Base-by-base conservation (phyloP, 176 grass and related monocot genomes). In the Musa itinerans region DNA sequence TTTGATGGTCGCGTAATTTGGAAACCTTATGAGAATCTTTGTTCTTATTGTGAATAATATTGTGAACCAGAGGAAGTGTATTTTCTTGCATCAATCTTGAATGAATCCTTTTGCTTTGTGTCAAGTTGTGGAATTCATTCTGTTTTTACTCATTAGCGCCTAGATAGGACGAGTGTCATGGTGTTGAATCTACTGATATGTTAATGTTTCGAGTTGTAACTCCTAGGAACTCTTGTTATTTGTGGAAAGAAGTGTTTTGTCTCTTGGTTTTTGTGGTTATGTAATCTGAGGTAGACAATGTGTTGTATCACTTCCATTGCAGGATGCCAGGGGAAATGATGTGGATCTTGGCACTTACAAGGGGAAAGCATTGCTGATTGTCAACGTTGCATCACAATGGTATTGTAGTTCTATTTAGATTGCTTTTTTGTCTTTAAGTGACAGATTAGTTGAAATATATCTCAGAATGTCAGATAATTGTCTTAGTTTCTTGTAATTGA, bases 331-430 rank as follows among this genome's bases (percentile, higher is more conserved):
- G 15, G 90, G 88, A 4, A 89, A 94, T 48, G 95, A 98, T 64
- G 88, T 98, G 62, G 86, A 94, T 70, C 95, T 98, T 19, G 87
- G 90, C 84, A 81, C 63, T 72, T 94, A 91, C 86, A 98, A 89
- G 84, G 95, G 86, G 58, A 94, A 94, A 65, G 95, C 84, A 84
- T 78, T 99, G 50, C 86, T 99, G 77, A 92, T 94, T 21, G 95
- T 99, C 29, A 99, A 99, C 76, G 95, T 99, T 21, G 95, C 95
- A 72, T 99, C 95, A 24, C 95, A 94, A 69, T 99, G 95, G 95
- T 99, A 89, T 48, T 65, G 48, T 53, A 14, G 71, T 50, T 71
- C 65, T 72, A 8, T 55, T 69, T 12, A 76, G n/a, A 13, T 57
- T 73, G 10, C 78, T 2, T 24, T 24, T 25, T 62, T n/a, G 48